Conservation (phyloP, 306 rosid genomes). For the Neltuma alba region DNA sequence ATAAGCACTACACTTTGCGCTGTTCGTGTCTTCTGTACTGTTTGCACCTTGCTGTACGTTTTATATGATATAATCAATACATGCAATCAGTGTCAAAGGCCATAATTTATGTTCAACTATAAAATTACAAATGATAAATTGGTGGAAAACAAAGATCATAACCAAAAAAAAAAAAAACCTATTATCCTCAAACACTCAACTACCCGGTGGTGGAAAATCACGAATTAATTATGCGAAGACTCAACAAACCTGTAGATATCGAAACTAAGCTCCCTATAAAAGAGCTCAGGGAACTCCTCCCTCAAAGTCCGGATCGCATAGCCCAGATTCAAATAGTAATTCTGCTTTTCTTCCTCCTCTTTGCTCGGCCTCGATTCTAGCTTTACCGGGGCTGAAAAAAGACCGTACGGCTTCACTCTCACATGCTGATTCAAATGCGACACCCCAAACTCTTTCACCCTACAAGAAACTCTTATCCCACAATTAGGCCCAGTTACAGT, state of each 20-base stretch:
- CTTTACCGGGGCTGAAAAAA: slow-evolving; percentile 68
- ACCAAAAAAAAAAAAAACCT: not conserved
- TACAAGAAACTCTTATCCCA: slow-evolving; percentile 37
- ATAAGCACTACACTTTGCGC: too few relatives aligned
- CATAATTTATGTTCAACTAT: not conserved
- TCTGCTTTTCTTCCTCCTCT: slow-evolving; percentile 77
- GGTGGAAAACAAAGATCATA: not conserved
- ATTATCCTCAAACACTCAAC: not conserved
- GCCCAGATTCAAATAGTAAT: slow-evolving; percentile 77
- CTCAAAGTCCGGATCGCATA: slow-evolving; percentile 80
- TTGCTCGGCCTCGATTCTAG: slow-evolving; percentile 63
- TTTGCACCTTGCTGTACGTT: too few relatives aligned
- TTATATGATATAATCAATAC: not conserved
- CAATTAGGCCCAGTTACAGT: slow-evolving; percentile 40
- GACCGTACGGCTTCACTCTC: slow-evolving; percentile 51
- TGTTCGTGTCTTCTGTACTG: too few relatives aligned
- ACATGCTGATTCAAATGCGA: slow-evolving; percentile 40
- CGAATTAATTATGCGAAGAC: not conserved
- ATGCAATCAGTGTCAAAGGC: not conserved
- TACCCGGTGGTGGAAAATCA: slow-evolving; percentile 1
- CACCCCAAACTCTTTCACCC: slow-evolving; percentile 39
- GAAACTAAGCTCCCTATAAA: slow-evolving; percentile 69
- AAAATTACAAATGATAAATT: not conserved
- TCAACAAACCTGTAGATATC: slow-evolving; percentile 66
- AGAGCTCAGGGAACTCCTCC: slow-evolving; percentile 79